Base-by-base conservation (phyloP, 225 moss, liverwort and hornwort genomes). In the Takakia lepidozioides region DNA sequence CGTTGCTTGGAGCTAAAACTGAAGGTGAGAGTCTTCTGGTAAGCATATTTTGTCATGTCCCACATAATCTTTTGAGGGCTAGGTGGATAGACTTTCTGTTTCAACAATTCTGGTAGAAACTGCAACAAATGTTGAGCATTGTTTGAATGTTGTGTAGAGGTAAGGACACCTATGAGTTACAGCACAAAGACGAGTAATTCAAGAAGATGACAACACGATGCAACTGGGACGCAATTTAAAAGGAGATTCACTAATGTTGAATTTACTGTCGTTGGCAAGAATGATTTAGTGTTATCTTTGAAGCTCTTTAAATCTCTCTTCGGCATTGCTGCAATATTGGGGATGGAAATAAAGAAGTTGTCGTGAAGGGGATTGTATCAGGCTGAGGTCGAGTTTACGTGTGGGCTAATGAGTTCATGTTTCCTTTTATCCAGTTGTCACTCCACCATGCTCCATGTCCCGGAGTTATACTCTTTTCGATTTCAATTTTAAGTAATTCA, bases 251-350 rank as follows among this genome's bases (percentile, higher is more conserved):
- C 2, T 52, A 5, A 52, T 35, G 17, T 2, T 52, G 8, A 19
- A 52, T 52, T 52, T 52, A 20, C 17, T 52, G 51, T 52, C 11
- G 8, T 14, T 23, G 36, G 34, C 34, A 52, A 52, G 20, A 52
- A 52, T 52, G 19, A 37, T 52, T 52, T 52, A 19, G 51, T 52
- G 22, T 1, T 37, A 52, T 52, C 51, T 52, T 32, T 52, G 51
- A 52, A 22, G 51, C 19, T 10, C 36, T 52, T 32, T 1, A 1
- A 6, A 32, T 23, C 19, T 20, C 0, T 36, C 19, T 14, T 7
- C 7, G 5, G 11, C 1, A 1, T 15, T 52, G 36, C 34, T 32
- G 51, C 20, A 14, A 21, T 52, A 32, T 23, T 37, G 29, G 49
- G 49, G 29, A n/a, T 49, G 49, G 29, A 49, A 15, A 26, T 49